These are phyloP conservation scores for Monosporascus sp. DNA, from an alignment of 2,329 filamentous ascomycete species.

Conservation along the genomic window DNA sequence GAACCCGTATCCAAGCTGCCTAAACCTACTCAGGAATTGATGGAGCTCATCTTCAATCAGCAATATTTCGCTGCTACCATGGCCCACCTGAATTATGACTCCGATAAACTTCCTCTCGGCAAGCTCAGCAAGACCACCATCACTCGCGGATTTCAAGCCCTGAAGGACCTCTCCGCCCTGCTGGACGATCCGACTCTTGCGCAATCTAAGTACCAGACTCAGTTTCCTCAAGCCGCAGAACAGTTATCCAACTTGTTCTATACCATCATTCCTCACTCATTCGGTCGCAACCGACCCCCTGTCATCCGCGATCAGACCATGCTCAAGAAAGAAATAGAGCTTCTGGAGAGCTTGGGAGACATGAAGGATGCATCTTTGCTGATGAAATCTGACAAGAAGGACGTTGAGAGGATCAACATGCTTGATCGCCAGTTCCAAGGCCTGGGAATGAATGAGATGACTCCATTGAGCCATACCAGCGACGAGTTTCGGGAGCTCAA, in stretches of 20 bases:
- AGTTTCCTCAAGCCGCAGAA: slow-evolving; percentile 42
- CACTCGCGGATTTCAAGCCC: slow-evolving; percentile 64
- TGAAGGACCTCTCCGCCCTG: slow-evolving; percentile 69
- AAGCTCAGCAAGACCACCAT: slow-evolving; percentile 80
- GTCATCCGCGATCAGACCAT: slow-evolving; percentile 51
- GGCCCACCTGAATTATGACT: slow-evolving; percentile 64
- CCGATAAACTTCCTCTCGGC: slow-evolving; percentile 73
- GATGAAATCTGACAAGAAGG: slow-evolving; percentile 59
- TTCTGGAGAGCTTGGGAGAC: slow-evolving; percentile 75
- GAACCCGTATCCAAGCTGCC: slow-evolving; percentile 21
- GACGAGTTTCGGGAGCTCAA: slow-evolving; percentile 61
- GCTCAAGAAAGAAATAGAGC: slow-evolving; percentile 71
- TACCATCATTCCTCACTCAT: slow-evolving; percentile 70
- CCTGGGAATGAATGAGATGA: slow-evolving; percentile 72
- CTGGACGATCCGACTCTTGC: slow-evolving; percentile 51
- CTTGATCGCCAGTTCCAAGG: slow-evolving; percentile 69
- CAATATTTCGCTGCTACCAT: slow-evolving; percentile 64
- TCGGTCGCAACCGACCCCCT: slow-evolving; percentile 68
- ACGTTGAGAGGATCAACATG: slow-evolving; percentile 50
- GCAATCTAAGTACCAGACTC: slow-evolving; percentile 34
- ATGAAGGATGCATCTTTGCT: slow-evolving; percentile 80
- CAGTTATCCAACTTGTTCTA: slow-evolving; percentile 74
- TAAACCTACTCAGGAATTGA: slow-evolving; percentile 56
- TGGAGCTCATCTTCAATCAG: slow-evolving; percentile 80
- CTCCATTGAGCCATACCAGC: slow-evolving; percentile 52